phyloP scores from a whole-genome alignment of 345 rosid species.

The Moricandia arvensis region DNA sequence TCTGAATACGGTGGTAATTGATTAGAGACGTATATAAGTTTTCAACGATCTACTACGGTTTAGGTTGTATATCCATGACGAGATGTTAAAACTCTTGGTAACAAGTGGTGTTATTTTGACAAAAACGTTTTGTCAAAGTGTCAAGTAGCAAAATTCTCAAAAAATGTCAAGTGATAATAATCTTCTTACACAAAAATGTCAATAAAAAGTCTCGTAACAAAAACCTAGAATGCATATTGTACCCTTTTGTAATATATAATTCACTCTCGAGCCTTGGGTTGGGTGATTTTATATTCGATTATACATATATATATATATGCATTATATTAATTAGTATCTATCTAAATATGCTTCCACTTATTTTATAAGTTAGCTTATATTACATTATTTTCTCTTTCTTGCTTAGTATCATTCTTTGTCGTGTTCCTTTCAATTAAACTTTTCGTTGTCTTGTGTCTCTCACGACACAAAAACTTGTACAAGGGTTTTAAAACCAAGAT shows the following conservation, averaged over 20 bases:
- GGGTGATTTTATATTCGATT: not conserved
- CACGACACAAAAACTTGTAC: constrained; percentile 37
- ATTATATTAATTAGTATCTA: not conserved
- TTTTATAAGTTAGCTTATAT: constrained; percentile 35
- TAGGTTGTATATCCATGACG: not conserved
- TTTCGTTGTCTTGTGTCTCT: constrained; percentile 33
- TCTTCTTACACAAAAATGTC: not conserved
- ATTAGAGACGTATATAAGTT: not conserved
- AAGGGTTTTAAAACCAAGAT: constrained; percentile 32
- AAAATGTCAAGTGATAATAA: not conserved
- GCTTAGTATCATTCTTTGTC: constrained; percentile 37
- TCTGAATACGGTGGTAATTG: not conserved
- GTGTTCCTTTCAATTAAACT: constrained; percentile 32
- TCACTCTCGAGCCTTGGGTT: constrained; percentile 22
- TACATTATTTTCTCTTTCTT: constrained; percentile 38
- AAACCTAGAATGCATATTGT: not conserved
- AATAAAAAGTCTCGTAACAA: not conserved
- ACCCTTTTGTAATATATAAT: not conserved
- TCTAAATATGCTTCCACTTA: constrained; percentile 25
- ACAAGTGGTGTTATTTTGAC: not conserved
- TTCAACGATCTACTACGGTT: not conserved
- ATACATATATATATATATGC: not conserved
- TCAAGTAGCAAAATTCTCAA: not conserved
- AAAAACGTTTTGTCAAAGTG: not conserved
- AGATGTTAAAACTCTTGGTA: not conserved